These are phyloP conservation scores for Ophiostoma sp. DNA, from an alignment of 2,329 filamentous ascomycete genomes.

Conservation along the genomic window DNA sequence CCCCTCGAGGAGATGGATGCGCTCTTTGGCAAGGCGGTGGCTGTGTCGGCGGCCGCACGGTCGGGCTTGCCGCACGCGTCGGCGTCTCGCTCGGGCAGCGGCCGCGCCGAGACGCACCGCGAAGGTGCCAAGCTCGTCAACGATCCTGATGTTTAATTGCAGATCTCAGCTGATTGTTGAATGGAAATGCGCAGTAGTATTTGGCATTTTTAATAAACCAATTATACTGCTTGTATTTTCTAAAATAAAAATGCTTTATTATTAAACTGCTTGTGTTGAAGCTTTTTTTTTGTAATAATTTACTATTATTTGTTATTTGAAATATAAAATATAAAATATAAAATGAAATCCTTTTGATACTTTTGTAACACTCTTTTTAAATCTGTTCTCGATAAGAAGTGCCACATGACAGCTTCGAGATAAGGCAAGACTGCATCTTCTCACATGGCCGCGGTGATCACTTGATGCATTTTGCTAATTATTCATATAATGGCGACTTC, in stretches of 20 bases:
- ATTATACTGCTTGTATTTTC: no score
- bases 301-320: no score
- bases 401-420: neutral
- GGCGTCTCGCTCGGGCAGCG: neutral
- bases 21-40: conserved; percentile 35
- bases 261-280: no score
- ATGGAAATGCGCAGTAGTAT: no score
- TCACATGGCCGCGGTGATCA: neutral
- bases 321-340: no score
- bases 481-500: neutral
- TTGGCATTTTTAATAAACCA: no score
- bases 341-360: neutral
- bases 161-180: neutral
- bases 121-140: neutral
- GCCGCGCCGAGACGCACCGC: neutral
- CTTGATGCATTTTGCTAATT: neutral
- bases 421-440: conserved; percentile 4
- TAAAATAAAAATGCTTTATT: no score
- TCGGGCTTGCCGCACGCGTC: neutral
- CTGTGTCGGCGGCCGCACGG: neutral
- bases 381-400: neutral
- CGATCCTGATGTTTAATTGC: neutral
- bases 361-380: neutral
- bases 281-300: no score
- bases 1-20: conserved; percentile 46